phyloP scores from a whole-genome alignment of 306 rosid genomes.

The Cucumis cinereus region DNA sequence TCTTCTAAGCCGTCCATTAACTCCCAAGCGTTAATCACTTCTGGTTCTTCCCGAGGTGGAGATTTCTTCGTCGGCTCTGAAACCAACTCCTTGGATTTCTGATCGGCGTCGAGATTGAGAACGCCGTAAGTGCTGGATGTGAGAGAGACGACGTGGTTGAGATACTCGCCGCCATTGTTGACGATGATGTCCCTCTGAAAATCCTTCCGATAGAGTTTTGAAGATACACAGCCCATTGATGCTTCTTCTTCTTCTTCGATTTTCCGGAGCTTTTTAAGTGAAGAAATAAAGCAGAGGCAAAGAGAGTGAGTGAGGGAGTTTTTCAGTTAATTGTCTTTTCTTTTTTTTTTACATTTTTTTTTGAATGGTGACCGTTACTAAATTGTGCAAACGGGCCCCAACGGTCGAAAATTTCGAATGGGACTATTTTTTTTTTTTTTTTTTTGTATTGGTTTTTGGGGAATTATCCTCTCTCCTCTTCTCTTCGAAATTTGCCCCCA shows the following conservation, averaged over 20 bases:
- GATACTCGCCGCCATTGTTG: conserved; percentile 40
- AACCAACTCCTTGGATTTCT: conserved; percentile 12
- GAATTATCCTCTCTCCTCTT: neutral
- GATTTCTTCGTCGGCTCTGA: conserved; percentile 23
- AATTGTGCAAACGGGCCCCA: conserved; percentile 44
- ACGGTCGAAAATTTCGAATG: conserved; percentile 85
- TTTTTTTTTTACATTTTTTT: neutral
- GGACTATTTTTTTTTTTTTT: neutral
- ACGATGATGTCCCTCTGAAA: conserved; percentile 27
- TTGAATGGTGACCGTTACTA: conserved; percentile 42
- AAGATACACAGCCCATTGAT: conserved; percentile 90
- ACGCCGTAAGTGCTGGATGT: conserved; percentile 77
- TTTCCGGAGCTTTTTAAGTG: neutral
- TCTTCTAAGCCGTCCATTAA: conserved; percentile 96
- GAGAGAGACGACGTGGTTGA: conserved; percentile 77
- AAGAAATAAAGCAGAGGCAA: neutral
- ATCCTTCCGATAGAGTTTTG: conserved; percentile 53
- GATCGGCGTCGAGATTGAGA: conserved; percentile 46
- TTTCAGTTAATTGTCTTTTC: neutral
- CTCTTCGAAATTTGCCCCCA: neutral
- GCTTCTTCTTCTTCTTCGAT: neutral
- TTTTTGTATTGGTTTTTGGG: neutral
- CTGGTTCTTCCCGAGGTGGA: conserved; percentile 30
- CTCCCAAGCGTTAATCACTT: conserved; percentile 85
- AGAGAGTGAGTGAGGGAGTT: conserved; percentile 23